Evolutionary conservation across 441 rosid species (phyloP).

Genomic region (Erodium texanum): DNA sequence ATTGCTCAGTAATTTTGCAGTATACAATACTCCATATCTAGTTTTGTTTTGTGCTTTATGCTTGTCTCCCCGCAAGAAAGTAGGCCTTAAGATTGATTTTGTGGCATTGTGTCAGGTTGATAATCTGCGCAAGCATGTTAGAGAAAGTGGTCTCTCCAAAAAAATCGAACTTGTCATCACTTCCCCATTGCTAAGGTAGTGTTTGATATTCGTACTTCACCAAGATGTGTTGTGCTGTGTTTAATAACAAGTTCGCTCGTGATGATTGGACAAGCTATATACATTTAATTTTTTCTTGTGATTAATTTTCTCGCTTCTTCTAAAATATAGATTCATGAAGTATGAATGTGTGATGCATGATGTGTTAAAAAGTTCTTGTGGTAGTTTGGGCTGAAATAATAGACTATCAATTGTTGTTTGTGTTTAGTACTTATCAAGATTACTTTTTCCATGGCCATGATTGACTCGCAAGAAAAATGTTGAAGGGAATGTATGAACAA

Average conservation of each 20-base stretch:
- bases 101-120: slow-evolving; percentile 26
- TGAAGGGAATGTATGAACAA: background rate
- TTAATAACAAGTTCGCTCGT: background rate
- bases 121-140: slow-evolving; percentile 40
- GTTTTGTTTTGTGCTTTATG: no score
- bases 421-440: background rate
- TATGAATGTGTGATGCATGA: background rate
- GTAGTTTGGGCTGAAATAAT: background rate
- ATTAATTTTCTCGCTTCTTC: background rate
- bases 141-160: slow-evolving; percentile 25
- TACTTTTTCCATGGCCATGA: no score
- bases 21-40: no score
- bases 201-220: background rate
- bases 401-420: background rate
- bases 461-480: background rate
- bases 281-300: background rate
- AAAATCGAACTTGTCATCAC: slow-evolving; percentile 33
- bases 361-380: background rate
- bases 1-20: no score
- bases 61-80: background rate
- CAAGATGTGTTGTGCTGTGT: background rate
- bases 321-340: background rate
- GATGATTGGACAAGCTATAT: background rate
- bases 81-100: slow-evolving; percentile 6
- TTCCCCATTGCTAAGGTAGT: slow-evolving; percentile 40